phyloP scores from a whole-genome alignment of 495 filamentous ascomycete genomes.

The Tuber microsphaerosporum region DNA sequence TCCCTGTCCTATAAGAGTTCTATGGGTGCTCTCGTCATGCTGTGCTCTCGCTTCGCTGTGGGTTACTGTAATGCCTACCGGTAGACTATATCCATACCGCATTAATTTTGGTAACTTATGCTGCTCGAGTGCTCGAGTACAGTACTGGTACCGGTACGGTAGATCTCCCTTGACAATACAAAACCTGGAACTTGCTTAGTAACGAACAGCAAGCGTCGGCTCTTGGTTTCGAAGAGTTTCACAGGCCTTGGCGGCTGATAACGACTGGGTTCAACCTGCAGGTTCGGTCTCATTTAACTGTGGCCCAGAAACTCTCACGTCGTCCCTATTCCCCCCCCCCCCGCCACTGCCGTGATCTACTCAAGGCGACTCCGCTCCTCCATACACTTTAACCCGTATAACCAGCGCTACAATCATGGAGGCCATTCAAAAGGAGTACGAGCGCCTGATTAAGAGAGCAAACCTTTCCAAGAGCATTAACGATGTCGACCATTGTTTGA shows the following conservation, averaged over 20 bases:
- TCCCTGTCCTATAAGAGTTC: too few relatives aligned
- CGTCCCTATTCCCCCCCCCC: background rate
- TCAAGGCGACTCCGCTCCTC: constrained; percentile 2
- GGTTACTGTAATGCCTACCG: too few relatives aligned
- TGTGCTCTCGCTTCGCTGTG: too few relatives aligned
- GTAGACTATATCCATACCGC: background rate
- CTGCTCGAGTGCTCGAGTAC: too few relatives aligned
- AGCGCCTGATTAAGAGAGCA: constrained; percentile 59
- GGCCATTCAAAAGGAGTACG: constrained; percentile 63
- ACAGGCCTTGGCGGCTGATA: background rate
- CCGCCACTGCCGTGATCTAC: background rate
- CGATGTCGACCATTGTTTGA: constrained; percentile 73
- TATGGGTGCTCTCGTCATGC: too few relatives aligned
- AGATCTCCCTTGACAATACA: background rate
- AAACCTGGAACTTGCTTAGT: background rate
- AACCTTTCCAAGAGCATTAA: constrained; percentile 64
- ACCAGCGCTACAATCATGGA: constrained; percentile 51
- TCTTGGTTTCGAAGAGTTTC: background rate
- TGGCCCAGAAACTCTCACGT: background rate
- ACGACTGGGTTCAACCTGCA: background rate
- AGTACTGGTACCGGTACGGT: too few relatives aligned
- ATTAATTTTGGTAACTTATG: too few relatives aligned
- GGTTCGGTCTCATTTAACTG: background rate
- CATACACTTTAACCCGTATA: background rate
- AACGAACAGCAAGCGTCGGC: background rate